Conservation (phyloP, 2,329 filamentous ascomycete species). For the Xylaria sp. region DNA sequence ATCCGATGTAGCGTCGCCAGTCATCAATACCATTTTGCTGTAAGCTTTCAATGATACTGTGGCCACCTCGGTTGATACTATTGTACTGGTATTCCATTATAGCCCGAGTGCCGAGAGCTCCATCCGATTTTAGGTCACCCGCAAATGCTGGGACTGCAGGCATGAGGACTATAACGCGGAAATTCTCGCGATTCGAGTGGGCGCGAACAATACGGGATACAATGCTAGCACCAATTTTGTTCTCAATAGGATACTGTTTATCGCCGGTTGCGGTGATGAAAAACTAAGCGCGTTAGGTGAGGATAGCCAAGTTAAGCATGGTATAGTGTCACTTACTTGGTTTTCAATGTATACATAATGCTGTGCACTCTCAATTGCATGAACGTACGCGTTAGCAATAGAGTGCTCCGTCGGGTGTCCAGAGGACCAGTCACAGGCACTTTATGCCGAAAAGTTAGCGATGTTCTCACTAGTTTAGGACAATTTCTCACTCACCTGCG, state of each 20-base stretch:
- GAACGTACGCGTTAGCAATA: slow-evolving; percentile 85
- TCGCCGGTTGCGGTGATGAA: slow-evolving; percentile 85
- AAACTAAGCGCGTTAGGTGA: slow-evolving; percentile 63
- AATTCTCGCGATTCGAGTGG: slow-evolving; percentile 71
- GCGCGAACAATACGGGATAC: slow-evolving; percentile 81
- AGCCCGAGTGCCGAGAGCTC: slow-evolving; percentile 78
- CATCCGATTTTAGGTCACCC: slow-evolving; percentile 79
- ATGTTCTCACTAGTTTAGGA: not conserved
- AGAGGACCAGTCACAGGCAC: slow-evolving; percentile 63
- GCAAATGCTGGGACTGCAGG: slow-evolving; percentile 85
- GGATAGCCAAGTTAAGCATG: too few species aligned
- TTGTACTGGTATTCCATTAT: slow-evolving; percentile 92
- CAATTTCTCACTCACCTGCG: slow-evolving; percentile 55
- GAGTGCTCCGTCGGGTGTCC: slow-evolving; percentile 73
- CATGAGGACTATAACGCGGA: slow-evolving; percentile 81
- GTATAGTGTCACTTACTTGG: slow-evolving; percentile 55
- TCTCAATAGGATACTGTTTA: slow-evolving; percentile 76
- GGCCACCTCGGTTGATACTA: slow-evolving; percentile 79
- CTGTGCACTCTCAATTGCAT: slow-evolving; percentile 73
- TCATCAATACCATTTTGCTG: slow-evolving; percentile 72
- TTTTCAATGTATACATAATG: slow-evolving; percentile 87
- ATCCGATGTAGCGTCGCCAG: slow-evolving; percentile 78
- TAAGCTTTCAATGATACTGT: slow-evolving; percentile 81
- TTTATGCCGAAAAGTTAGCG: slow-evolving; percentile 41
- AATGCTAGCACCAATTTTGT: slow-evolving; percentile 82